A percentile compares a stretch with the other conserved stretches of the same genome.
Conservation (phyloP, 2,329 filamentous ascomycete genomes). For the Macrophomina phaseolina region DNA sequence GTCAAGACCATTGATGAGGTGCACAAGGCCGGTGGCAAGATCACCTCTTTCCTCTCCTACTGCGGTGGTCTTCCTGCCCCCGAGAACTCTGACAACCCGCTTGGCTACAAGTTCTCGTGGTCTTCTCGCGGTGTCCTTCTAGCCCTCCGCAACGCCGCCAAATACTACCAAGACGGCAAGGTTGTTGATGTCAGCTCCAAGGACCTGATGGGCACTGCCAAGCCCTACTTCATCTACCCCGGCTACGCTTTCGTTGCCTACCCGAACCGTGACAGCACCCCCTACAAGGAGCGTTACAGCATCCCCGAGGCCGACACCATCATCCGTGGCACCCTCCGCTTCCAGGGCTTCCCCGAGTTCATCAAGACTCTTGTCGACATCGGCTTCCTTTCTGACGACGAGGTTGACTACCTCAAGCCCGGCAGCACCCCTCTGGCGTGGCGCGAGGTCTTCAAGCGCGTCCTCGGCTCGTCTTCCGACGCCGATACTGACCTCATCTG, state of each 20-base stretch:
- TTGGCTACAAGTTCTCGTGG: slow-evolving; percentile 90
- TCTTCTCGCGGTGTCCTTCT: slow-evolving; percentile 82
- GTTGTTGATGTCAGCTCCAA: slow-evolving; percentile 61
- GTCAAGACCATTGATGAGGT: slow-evolving; percentile 88
- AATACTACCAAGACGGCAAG: slow-evolving; percentile 80
- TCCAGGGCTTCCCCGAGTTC: slow-evolving; percentile 89
- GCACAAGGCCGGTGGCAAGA: slow-evolving; percentile 86
- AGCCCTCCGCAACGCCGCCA: slow-evolving; percentile 84
- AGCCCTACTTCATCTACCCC: slow-evolving; percentile 90
- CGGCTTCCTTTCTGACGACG: slow-evolving; percentile 80
- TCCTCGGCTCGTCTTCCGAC: slow-evolving; percentile 72
- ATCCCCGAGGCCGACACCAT: slow-evolving; percentile 92
- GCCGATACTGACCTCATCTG: slow-evolving; percentile 72
- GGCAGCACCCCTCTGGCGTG: slow-evolving; percentile 66
- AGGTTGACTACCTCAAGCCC: slow-evolving; percentile 66
- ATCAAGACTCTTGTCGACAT: slow-evolving; percentile 86
- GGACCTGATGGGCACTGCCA: slow-evolving; percentile 84
- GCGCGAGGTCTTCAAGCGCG: slow-evolving; percentile 82
- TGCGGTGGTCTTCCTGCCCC: slow-evolving; percentile 75
- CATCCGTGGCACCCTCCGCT: slow-evolving; percentile 82
- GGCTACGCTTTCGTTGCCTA: slow-evolving; percentile 91
- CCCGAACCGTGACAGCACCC: slow-evolving; percentile 87
- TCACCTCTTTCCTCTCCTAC: slow-evolving; percentile 80
- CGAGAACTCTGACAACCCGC: slow-evolving; percentile 82
- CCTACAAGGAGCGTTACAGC: slow-evolving; percentile 85